phyloP scores from a whole-genome alignment of 352 stramenopile genomes.

The Globisporangium lucens region DNA sequence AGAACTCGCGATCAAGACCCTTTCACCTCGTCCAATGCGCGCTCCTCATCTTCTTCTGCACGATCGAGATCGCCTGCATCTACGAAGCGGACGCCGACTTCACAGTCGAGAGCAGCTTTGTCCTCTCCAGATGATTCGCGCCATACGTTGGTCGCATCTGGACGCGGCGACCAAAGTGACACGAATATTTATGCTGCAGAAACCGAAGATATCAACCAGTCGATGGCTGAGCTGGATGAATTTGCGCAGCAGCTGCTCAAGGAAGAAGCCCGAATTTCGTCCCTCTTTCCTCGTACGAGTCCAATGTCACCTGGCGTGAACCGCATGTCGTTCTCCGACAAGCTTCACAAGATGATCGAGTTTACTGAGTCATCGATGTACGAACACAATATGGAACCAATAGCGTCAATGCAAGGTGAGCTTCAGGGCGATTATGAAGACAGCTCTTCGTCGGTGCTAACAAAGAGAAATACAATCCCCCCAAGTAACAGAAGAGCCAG shows the following conservation, averaged over 20 bases:
- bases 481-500: background rate
- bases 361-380: conserved; percentile 71
- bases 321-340: conserved; percentile 71
- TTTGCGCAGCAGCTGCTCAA: conserved; percentile 59
- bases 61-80: conserved; percentile 4
- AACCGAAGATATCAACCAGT: conserved; percentile 22
- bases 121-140: background rate
- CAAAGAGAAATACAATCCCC: background rate
- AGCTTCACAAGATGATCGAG: conserved; percentile 81
- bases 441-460: background rate
- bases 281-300: conserved; percentile 35
- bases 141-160: background rate
- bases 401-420: background rate
- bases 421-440: background rate
- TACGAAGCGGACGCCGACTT: background rate
- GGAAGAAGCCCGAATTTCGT: conserved; percentile 54
- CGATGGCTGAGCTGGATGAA: conserved; percentile 51
- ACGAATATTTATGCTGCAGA: conserved; percentile 1
- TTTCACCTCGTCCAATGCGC: background rate
- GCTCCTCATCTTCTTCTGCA: background rate
- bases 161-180: background rate
- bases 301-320: conserved; percentile 52
- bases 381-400: conserved; percentile 22
- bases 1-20: background rate
- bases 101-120: background rate